These are phyloP conservation scores for Mycena albidolilacea DNA, from an alignment of 768 basidiomycete species.

Conservation along the genomic window DNA sequence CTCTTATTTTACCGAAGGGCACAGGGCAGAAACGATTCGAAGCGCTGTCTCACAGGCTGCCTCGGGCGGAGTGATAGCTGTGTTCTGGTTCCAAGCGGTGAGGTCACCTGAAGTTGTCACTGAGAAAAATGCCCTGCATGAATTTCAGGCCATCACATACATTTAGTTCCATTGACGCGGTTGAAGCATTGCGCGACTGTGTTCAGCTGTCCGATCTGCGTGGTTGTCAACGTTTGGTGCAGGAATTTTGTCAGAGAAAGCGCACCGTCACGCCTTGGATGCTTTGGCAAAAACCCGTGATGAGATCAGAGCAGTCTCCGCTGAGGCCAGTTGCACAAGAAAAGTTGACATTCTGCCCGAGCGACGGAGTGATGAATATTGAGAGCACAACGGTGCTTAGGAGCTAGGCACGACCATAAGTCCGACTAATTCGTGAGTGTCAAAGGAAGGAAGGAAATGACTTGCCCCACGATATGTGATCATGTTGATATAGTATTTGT, in stretches of 20 bases:
- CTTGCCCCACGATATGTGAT: not conserved
- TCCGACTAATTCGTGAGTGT: not conserved
- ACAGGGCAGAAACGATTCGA: not conserved
- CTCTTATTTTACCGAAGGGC: not conserved
- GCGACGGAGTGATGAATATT: not conserved
- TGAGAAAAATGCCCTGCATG: not conserved
- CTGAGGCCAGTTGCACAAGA: not conserved
- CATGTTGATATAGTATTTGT: not conserved
- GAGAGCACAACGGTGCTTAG: not conserved
- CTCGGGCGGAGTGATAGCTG: not conserved
- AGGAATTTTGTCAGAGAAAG: not conserved
- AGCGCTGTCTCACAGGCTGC: not conserved
- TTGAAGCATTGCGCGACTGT: not conserved
- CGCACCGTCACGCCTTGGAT: not conserved
- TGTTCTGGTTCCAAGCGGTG: not conserved
- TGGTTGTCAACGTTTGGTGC: not conserved
- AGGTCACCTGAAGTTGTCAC: not conserved
- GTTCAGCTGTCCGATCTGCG: not conserved
- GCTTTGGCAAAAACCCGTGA: not conserved
- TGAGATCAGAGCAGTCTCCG: not conserved
- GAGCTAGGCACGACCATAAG: not conserved
- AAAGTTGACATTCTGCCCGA: not conserved
- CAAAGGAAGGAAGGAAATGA: not conserved
- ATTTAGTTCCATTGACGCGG: not conserved
- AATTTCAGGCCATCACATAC: not conserved